phyloP scores from a whole-genome alignment of 2,329 filamentous ascomycete genomes.

The Alternaria hordeiaustralica region DNA sequence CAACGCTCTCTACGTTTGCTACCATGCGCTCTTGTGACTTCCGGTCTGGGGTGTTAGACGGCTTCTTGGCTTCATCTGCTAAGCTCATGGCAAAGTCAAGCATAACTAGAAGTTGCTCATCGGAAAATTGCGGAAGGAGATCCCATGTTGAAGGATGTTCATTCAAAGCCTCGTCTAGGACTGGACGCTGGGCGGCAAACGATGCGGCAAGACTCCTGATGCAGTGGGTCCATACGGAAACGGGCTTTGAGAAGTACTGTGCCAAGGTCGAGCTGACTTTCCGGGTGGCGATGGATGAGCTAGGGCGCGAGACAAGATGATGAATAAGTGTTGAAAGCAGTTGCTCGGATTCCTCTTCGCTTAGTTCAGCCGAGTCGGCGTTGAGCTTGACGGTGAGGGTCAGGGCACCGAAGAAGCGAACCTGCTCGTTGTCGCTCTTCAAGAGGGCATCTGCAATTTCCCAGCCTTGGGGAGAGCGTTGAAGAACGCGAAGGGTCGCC shows the following conservation, averaged over 20 bases:
- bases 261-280: constrained; percentile 81
- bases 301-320: constrained; percentile 39
- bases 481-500: constrained; percentile 76
- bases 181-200: constrained; percentile 56
- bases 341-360: constrained; percentile 44
- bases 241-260: constrained; percentile 76
- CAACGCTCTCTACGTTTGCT: constrained; percentile 59
- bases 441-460: constrained; percentile 80
- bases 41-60: constrained; percentile 65
- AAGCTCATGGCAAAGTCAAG: constrained; percentile 71
- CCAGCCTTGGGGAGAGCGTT: constrained; percentile 84
- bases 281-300: constrained; percentile 67
- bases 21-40: constrained; percentile 61
- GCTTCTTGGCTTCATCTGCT: constrained; percentile 71
- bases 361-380: constrained; percentile 68
- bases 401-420: constrained; percentile 90
- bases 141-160: constrained; percentile 53
- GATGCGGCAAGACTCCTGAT: constrained; percentile 69
- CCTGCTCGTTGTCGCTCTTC: constrained; percentile 70
- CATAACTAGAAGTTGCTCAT: constrained; percentile 61
- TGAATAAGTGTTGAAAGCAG: constrained; percentile 46
- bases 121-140: constrained; percentile 56
- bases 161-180: constrained; percentile 58
- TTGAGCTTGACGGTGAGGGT: constrained; percentile 96
- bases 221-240: constrained; percentile 70